Base-by-base conservation (phyloP, 768 basidiomycete genomes). In the Mycena rosella region DNA sequence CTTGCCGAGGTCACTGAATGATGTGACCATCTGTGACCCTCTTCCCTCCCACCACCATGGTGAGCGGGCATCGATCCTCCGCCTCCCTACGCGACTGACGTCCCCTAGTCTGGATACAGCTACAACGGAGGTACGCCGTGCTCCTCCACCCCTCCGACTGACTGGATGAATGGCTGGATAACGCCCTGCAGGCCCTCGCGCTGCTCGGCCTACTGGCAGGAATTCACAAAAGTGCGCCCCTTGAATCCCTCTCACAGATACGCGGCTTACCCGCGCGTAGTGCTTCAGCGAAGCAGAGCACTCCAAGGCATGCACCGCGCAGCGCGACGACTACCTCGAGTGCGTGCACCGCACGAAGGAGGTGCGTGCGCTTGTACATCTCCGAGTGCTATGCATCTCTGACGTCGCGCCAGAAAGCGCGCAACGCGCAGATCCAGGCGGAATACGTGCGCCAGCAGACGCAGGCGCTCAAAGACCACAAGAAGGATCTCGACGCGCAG, bases 251-350 rank as follows among this genome's bases (percentile, higher is more conserved):
- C 40, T 11, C 26, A 18, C 22, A 0, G 4, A 13, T 18, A n/a
- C 22, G 4, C 18, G 0, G 24, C 51, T 29, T 38, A 56, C 51
- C 42, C 22, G 5, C 42, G 42, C 42, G n/a, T 22, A 71, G 70
- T 71, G 70, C 63, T 71, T 61, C 55, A 17, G 66, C 20, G 47
- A 29, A 22, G 70, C 49, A 11, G 40, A 52, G 1, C 27, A 14
- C 30, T 59, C 66, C 5, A 20, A 20, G 18, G 48, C 65, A 48
- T 71, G 70, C 29, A 30, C 3, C 13, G 8, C 20, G 3, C 59
- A 60, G 54, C 65, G 70, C 2, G 70, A 71, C 22, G 70, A 71
- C 44, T 71, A 71, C 36, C 18, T 71, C 10, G 70, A 71, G 59
- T 71, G 70, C 17, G 11, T 71, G 0, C 66, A 65, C 34, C 44